Evolutionary conservation across 805 yeast genomes (phyloP), one percentile per base, ranked within the genome.

Genomic region (Candida silvicultrix): DNA sequence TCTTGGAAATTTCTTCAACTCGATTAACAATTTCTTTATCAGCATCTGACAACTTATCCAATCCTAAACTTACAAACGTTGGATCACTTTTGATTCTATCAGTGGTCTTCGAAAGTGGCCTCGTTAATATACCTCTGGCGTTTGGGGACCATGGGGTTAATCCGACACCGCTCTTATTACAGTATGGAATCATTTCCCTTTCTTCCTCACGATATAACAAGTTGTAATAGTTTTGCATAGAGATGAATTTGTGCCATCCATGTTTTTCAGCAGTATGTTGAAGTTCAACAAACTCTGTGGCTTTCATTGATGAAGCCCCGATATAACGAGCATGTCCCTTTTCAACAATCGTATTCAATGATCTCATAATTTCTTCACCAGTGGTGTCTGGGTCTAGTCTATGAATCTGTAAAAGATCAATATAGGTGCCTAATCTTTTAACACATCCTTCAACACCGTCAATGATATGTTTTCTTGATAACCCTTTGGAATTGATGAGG

Each of bases 251-350:
- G 50, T 66, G 65, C 81, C 81, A 80, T 36, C 71, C 71, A 50
- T 70, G 50, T 53, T 66, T 65, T 45, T 80, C 82, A 4, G 85
- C 85, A 41, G 69, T 60, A 46, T 61, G 63, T 57, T 80, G 85
- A 54, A 77, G 54, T 51, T 68, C 69, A 1, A 69, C 77, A 56
- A 80, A 78, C 51, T 79, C 77, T 18, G 63, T 60, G 1, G 80
- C 71, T 51, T 65, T 67, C 83, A 79, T 79, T 2, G 81, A 63
- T 1, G 82, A 77, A 2, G 84, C 82, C 5, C 84, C 84, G 45
- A 80, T 70, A 55, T 79, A 79, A 37, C 81, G 63, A 7, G 67
- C 66, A 20, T 63, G 56, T 15, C 81, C 81, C 36, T 53, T 42
- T 40, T 64, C 60, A 25, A 76, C 72, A n/a, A 73, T 67, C 51